Evolutionary conservation across 2,329 filamentous ascomycete species (phyloP), one percentile per base, ranked within the genome.

Genomic region (Colletotrichum aenigma): DNA sequence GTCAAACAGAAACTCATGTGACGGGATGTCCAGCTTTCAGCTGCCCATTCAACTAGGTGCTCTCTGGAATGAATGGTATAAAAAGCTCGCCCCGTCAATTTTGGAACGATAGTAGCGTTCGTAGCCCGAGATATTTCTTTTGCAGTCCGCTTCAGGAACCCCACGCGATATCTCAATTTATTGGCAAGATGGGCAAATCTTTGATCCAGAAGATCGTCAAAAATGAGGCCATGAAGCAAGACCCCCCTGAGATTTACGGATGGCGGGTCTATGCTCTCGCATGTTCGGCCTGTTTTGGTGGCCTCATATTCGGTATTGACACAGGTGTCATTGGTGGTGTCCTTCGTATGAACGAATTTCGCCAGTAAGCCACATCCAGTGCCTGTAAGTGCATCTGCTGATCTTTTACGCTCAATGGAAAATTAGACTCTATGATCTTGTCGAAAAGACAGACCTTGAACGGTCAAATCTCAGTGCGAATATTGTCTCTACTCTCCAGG

Each of bases 401-500:
- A 77, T 78, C 30, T 75, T 80, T 65, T 71, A 79, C 75, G 78
- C 30, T 66, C 66, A 2, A 60, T 76, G 5, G 66, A 67, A 2
- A 74, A 77, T 15, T 78, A 52, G 68, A 58, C 65, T 80, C 74
- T 68, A 76, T 30, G 21, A 75, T 21, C 77, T 80, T 12, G 70
- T 69, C 7, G 8, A 66, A 2, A 38, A 69, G 4, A 62, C 65
- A 18, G 16, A 58, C 6, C 38, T 64, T 28, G 68, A 66, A 8
- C 70, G 76, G 9, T 77, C 79, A 9, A 65, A 77, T 18, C 75
- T 79, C 15, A 64, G 66, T 24, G 76, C 77, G 18, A 84, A 84
- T 68, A 84, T 85, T 60, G 82, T 84, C 79, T 81, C 75, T 76
- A 90, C 89, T 3, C 91, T 91, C 77, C 88, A 88, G 18, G 89